These are phyloP conservation scores for Phaeoacremonium minimum DNA, from an alignment of 2,329 filamentous ascomycete genomes.

Conservation along the genomic window DNA sequence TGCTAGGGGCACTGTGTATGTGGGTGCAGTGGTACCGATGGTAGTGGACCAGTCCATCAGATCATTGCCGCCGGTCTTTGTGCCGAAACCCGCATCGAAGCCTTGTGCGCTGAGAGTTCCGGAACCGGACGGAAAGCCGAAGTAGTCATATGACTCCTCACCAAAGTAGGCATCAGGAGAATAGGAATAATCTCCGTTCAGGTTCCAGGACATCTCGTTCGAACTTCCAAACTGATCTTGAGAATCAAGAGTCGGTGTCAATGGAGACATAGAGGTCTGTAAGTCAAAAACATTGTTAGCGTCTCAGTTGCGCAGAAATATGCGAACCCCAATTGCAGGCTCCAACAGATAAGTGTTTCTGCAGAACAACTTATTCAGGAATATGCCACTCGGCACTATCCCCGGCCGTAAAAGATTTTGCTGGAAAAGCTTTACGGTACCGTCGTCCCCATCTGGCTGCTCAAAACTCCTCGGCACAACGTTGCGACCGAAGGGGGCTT, in stretches of 20 bases:
- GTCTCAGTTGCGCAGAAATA: background rate
- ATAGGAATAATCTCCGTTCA: background rate
- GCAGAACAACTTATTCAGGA: no score
- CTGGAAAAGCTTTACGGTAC: no score
- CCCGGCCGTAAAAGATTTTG: no score
- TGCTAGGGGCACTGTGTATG: background rate
- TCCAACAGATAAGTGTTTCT: background rate
- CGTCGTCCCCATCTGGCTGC: no score
- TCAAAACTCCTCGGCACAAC: no score
- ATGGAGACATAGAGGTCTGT: background rate
- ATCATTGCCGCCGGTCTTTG: background rate
- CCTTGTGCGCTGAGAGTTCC: no score
- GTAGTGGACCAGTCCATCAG: background rate
- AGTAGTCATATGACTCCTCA: background rate
- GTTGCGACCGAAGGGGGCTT: no score
- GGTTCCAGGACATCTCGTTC: no score
- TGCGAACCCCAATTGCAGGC: background rate
- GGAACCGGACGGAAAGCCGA: no score
- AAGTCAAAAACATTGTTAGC: background rate
- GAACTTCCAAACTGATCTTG: background rate
- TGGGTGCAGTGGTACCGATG: background rate
- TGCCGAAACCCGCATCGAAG: background rate
- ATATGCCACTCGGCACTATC: no score
- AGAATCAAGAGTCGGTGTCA: background rate
- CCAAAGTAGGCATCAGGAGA: background rate